Evolutionary conservation across 1,284 basidiomycete species (phyloP).

Genomic region (Rhodotorula sp.): DNA sequence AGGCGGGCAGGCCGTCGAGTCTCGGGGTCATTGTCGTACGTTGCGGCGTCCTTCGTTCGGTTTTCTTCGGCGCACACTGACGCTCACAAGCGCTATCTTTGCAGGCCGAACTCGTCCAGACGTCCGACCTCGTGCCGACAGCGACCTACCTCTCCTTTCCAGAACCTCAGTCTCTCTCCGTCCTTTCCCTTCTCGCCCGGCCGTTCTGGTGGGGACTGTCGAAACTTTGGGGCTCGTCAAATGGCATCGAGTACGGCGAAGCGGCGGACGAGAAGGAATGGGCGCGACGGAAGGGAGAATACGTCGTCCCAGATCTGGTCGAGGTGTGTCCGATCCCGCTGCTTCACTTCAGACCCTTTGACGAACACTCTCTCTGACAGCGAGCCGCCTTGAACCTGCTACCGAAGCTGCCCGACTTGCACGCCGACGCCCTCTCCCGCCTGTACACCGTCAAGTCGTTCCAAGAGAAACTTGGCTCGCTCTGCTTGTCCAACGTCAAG

Average conservation of each 20-base stretch:
- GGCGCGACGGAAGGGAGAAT: slow-evolving; percentile 33
- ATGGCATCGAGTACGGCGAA: slow-evolving; percentile 15
- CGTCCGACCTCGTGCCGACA: slow-evolving; percentile 24
- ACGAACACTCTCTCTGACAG: slow-evolving; percentile 3
- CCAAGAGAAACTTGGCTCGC: slow-evolving; percentile 13
- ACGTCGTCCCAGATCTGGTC: slow-evolving; percentile 40
- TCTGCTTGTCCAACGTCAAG: slow-evolving; percentile 15
- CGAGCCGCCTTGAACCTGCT: slow-evolving; percentile 15
- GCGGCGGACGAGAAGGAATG: slow-evolving; percentile 38
- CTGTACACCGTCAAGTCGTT: slow-evolving; percentile 31
- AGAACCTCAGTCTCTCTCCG: slow-evolving; percentile 12
- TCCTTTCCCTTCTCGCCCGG: slow-evolving; percentile 32
- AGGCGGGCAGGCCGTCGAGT: slow-evolving; percentile 36
- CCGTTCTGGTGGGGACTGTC: slow-evolving; percentile 42
- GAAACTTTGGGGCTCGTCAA: slow-evolving; percentile 16
- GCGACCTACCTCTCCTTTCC: slow-evolving; percentile 17
- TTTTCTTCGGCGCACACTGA: no score
- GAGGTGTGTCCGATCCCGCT: slow-evolving; percentile 25
- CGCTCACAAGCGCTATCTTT: no score
- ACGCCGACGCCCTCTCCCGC: slow-evolving; percentile 29
- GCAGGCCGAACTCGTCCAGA: slow-evolving; percentile 32
- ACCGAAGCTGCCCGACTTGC: slow-evolving; percentile 13
- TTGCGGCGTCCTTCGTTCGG: not conserved
- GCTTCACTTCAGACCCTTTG: not conserved
- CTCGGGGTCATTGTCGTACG: slow-evolving; percentile 40